These are phyloP conservation scores for Marvania coccoides DNA, from an alignment of 139 green algal species.

Conservation along the genomic window DNA sequence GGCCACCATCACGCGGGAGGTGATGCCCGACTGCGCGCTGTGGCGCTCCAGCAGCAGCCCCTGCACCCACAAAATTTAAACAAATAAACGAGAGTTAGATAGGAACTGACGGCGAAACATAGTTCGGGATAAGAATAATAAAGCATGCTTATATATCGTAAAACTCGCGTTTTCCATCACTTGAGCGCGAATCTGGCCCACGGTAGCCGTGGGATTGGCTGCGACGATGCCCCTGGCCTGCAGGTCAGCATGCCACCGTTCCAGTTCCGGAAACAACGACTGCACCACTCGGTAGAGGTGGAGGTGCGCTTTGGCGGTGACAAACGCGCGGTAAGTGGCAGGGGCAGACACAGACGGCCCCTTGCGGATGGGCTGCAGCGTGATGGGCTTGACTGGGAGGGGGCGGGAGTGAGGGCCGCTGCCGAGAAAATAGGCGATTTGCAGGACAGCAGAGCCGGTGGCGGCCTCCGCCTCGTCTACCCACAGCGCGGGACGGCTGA, in stretches of 20 bases:
- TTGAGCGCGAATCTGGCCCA: neutral
- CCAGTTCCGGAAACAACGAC: conserved; percentile 18
- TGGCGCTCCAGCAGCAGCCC: conserved; percentile 14
- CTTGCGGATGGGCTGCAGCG: conserved; percentile 14
- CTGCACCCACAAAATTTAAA: neutral
- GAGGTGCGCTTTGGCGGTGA: conserved; percentile 3
- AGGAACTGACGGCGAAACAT: too few relatives aligned
- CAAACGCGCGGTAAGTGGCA: neutral
- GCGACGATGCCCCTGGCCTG: neutral
- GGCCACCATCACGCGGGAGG: neutral
- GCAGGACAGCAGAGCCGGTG: neutral
- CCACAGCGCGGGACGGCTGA: conserved; percentile 21
- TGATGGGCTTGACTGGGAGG: conserved; percentile 12
- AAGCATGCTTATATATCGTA: neutral
- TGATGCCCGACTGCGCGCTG: neutral
- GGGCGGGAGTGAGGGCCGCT: neutral
- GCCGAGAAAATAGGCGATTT: conserved; percentile 19
- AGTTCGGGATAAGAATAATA: neutral
- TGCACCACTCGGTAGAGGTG: conserved; percentile 10
- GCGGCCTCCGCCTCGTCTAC: neutral
- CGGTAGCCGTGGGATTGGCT: neutral
- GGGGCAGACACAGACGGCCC: neutral
- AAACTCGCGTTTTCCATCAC: neutral
- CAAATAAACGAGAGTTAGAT: neutral
- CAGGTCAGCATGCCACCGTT: conserved; percentile 7